Evolutionary conservation across 768 basidiomycete genomes (phyloP).

Genomic region (Mycena latifolia): DNA sequence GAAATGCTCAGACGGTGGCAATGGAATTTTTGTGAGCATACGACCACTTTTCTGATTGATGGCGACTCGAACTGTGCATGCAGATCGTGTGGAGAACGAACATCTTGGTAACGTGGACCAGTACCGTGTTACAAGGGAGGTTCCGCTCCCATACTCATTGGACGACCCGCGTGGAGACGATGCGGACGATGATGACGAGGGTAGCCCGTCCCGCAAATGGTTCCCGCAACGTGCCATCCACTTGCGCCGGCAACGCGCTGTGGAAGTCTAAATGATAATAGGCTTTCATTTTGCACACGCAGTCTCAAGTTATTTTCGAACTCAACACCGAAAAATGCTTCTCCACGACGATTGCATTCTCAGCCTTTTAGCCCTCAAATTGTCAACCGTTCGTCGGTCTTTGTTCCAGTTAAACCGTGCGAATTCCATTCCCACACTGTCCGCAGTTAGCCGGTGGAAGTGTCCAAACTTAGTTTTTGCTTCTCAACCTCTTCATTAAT

Average conservation of each 20-base stretch:
- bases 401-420: slow-evolving; percentile 17
- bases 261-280: slow-evolving; percentile 23
- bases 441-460: slow-evolving; percentile 1
- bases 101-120: slow-evolving; percentile 92
- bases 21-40: slow-evolving; percentile 90
- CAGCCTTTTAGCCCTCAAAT: too few relatives aligned
- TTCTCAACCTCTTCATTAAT: slow-evolving; percentile 11
- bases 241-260: slow-evolving; percentile 22
- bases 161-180: slow-evolving; percentile 26
- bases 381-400: too few relatives aligned
- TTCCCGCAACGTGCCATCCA: slow-evolving; percentile 27
- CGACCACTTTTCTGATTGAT: slow-evolving; percentile 8
- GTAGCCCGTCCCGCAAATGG: slow-evolving; percentile 16
- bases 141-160: slow-evolving; percentile 32
- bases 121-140: slow-evolving; percentile 90
- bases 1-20: slow-evolving; percentile 88
- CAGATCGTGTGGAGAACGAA: slow-evolving; percentile 90
- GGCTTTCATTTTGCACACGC: background rate
- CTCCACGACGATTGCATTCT: too few relatives aligned
- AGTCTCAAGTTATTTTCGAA: background rate
- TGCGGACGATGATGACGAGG: slow-evolving; percentile 22
- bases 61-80: slow-evolving; percentile 40
- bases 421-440: background rate
- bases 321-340: background rate
- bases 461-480: slow-evolving; percentile 24